phyloP scores from a whole-genome alignment of 164 flowering plant genomes.

The Saururus chinensis region DNA sequence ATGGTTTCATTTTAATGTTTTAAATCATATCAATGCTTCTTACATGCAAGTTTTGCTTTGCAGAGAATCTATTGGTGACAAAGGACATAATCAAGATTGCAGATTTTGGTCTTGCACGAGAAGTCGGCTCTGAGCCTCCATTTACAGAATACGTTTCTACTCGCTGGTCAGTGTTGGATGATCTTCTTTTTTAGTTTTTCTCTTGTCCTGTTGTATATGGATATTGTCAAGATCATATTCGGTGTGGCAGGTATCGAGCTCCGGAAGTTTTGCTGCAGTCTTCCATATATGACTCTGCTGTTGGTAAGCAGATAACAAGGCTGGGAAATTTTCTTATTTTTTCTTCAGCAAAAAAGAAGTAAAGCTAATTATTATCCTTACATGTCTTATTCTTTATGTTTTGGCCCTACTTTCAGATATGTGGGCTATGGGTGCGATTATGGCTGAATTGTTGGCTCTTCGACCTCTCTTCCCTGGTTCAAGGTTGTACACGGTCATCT shows the following conservation, averaged over 20 bases:
- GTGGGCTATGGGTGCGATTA: constrained; percentile 99
- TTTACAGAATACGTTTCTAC: constrained; percentile 88
- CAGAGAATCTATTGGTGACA: constrained; percentile 75
- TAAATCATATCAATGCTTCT: neutral
- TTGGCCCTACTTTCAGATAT: constrained; percentile 39
- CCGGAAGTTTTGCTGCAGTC: constrained; percentile 96
- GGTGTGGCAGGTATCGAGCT: constrained; percentile 74
- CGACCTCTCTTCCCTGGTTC: constrained; percentile 91
- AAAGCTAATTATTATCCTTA: no score
- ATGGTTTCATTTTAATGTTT: neutral
- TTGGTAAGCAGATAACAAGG: constrained; percentile 44
- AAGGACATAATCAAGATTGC: constrained; percentile 74
- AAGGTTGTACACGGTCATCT: constrained; percentile 26
- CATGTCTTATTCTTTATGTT: no score
- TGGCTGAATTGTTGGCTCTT: constrained; percentile 84
- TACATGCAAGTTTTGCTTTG: neutral
- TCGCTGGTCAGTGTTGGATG: constrained; percentile 38
- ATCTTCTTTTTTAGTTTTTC: neutral
- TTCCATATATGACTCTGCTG: constrained; percentile 61
- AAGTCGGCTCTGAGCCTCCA: constrained; percentile 66
- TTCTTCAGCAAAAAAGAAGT: no score
- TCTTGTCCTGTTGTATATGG: neutral
- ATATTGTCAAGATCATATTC: neutral
- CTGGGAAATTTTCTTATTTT: no score
- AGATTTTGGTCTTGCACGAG: constrained; percentile 98